Evolutionary conservation across 2,329 filamentous ascomycete genomes (phyloP).

Genomic region (Magnaporthales sp.): DNA sequence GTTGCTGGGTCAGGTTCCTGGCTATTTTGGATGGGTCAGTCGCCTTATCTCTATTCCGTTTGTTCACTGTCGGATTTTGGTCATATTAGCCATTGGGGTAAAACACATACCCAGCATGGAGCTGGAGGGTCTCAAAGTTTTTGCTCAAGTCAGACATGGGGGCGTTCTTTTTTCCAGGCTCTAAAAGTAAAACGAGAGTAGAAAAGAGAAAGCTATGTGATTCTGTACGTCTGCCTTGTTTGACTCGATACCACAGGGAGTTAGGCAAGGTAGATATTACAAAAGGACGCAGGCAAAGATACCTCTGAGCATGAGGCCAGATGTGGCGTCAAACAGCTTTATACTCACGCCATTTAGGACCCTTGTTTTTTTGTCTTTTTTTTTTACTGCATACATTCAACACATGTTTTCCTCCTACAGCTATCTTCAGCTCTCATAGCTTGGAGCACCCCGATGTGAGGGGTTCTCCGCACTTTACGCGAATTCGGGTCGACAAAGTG

Average conservation of each 20-base stretch:
- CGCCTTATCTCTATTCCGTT: slow-evolving; percentile 8
- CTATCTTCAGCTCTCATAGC: neutral
- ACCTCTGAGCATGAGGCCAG: neutral
- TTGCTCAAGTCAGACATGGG: slow-evolving; percentile 41
- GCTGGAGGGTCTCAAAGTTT: slow-evolving; percentile 77
- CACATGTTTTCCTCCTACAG: neutral
- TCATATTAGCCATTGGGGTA: neutral
- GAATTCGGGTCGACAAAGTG: neutral
- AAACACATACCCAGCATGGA: slow-evolving; percentile 65
- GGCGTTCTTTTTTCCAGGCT: slow-evolving; percentile 1
- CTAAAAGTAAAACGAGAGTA: neutral
- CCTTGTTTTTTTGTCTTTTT: neutral
- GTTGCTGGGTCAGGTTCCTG: slow-evolving; percentile 74
- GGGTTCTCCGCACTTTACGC: neutral
- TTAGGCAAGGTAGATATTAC: neutral
- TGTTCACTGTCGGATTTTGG: slow-evolving; percentile 3
- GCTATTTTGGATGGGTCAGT: slow-evolving; percentile 32
- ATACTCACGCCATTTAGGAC: neutral
- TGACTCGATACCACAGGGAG: neutral
- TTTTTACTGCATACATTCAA: neutral
- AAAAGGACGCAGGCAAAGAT: neutral
- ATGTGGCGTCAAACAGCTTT: neutral
- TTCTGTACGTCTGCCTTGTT: neutral
- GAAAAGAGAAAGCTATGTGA: neutral
- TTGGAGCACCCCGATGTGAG: neutral